Base-by-base conservation (phyloP, 208 protist species). In the Endotrypanum monterogeii region DNA sequence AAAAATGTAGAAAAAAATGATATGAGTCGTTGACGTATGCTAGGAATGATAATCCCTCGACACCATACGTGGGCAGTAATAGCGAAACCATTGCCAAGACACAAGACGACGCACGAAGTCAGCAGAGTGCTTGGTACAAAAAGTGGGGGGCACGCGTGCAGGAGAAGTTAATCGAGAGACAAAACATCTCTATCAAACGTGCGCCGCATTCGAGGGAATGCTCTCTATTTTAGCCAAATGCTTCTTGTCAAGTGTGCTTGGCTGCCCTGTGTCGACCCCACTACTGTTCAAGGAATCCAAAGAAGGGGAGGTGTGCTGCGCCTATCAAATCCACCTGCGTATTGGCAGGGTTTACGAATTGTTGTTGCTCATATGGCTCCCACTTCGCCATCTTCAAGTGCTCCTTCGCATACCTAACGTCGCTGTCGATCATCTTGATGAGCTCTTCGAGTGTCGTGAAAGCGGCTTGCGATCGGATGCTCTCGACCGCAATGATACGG, bases 371-470 rank as follows among this genome's bases (percentile, higher is more conserved):
- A 62, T 75, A 85, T 23, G 48, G 32, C 5, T 52, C 56, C 52
- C 73, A 67, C 68, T 85, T 70, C 20, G 56, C 37, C 62, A 81
- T 61, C 61, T 81, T 73, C 48, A 94, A 66, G 20, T 62, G 71
- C 41, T 79, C 70, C 32, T 73, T 58, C 28, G 92, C 81, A 30
- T 83, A 73, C 9, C 18, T 25, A 14, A 90, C 72, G 70, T 97
- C 94, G 12, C 68, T 57, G 30, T 97, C 78, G 41, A 97, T 97
- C 20, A 83, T 83, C n/a, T 85, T 67, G 62, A 95, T 93, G 35
- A 97, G 83, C 52, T 74, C 86, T 37, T 96, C 88, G 28, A 98
- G 83, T 5, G 90, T 87, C 20, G 71, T 87, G 75, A 94, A 98
- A 9, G 89, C 88, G 28, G 67, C 57, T 81, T 92, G 84, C 37